Evolutionary conservation across 768 basidiomycete species (phyloP), one percentile per base, ranked within the genome.

Genomic region (Megacollybia marginata): DNA sequence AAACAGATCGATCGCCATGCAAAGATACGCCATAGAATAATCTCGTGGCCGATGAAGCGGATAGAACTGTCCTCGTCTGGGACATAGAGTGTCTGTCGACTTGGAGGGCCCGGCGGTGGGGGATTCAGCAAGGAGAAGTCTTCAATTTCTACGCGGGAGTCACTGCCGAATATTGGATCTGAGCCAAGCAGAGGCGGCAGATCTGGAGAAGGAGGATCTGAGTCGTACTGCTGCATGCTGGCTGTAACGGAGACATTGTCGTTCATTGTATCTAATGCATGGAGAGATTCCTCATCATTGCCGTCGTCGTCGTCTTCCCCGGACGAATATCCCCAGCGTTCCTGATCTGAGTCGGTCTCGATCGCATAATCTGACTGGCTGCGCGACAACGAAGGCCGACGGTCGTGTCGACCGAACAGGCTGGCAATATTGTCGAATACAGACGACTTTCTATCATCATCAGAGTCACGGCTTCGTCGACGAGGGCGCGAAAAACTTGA

Each of bases 321-420:
- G 3, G 91, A 92, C n/a, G 85, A 82, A 65, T 92, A 93, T 4
- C 91, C 91, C 91, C 91, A 93, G n/a, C 88, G 45, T 63, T 52
- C 54, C 53, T 52, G 49, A 40, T 54, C 53, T 28, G 52, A 56
- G 5, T 62, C 59, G 44, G 52, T 52, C 42, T 67, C 59, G 32
- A 59, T 68, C 33, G 38, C 13, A 18, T 15, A 40, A 40, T 18
- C 38, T 8, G 38, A 40, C 38, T 40, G 38, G 13, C 38, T 40
- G 38, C 18, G 38, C 8, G 13, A 18, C 38, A 18, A 15, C 4
- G 38, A 40, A 13, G 38, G 38, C 59, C 65, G 18, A 70, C 68
- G 31, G 65, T 54, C 52, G 67, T 74, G 54, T 63, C 69, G 12
- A 6, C 23, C 23, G 23, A 28, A 28, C 23, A 28, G 6, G 6